Conservation (phyloP, 805 yeast genomes). For the Schwanniomyces occidentalis region DNA sequence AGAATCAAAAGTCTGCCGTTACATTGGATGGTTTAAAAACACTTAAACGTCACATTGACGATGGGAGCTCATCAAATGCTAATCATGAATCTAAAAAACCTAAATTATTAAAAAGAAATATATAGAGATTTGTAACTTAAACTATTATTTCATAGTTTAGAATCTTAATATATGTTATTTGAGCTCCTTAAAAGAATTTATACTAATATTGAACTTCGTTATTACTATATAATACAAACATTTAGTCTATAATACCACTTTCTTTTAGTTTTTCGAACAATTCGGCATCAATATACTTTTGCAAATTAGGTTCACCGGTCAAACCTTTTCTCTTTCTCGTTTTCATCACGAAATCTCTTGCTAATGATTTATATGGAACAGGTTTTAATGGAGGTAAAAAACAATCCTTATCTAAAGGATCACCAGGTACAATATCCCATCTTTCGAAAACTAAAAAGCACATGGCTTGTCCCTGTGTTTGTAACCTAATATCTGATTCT, state of each 20-base stretch:
- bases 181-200: too few species aligned
- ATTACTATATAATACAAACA: too few species aligned
- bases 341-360: conserved; percentile 87
- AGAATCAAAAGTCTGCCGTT: too few species aligned
- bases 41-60: too few species aligned
- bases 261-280: conserved; percentile 54
- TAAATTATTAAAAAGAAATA: too few species aligned
- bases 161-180: too few species aligned
- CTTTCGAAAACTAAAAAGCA: conserved; percentile 62
- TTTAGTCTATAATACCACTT: conserved; percentile 33
- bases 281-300: conserved; percentile 65
- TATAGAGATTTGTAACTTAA: too few species aligned
- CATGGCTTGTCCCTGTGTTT: conserved; percentile 77
- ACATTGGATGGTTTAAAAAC: too few species aligned
- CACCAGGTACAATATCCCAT: conserved; percentile 87
- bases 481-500: conserved; percentile 78
- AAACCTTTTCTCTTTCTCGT: conserved; percentile 88
- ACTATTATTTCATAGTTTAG: too few species aligned
- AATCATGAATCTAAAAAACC: too few species aligned
- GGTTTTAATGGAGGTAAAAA: conserved; percentile 71
- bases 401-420: conserved; percentile 74
- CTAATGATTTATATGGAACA: conserved; percentile 66
- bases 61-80: too few species aligned
- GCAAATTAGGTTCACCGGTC: conserved; percentile 66
- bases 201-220: too few species aligned